phyloP scores from a whole-genome alignment of 2,329 filamentous ascomycete genomes.

The Blastomyces emzantsi region DNA sequence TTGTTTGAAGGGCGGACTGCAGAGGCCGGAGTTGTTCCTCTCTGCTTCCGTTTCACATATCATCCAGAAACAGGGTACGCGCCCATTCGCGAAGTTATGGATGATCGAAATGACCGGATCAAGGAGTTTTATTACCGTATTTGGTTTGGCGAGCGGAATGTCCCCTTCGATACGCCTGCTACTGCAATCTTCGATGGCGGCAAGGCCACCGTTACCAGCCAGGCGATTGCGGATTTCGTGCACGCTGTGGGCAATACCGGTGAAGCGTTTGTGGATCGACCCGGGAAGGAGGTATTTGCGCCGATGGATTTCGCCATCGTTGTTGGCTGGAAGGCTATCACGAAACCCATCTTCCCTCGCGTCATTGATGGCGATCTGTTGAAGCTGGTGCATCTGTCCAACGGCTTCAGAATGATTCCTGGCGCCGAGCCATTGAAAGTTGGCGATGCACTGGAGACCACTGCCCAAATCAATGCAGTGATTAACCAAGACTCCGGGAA shows the following conservation, averaged over 20 bases:
- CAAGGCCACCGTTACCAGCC: conserved; percentile 72
- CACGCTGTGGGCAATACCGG: conserved; percentile 97
- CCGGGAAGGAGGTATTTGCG: conserved; percentile 85
- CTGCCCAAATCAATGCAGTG: conserved; percentile 92
- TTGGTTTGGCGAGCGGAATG: conserved; percentile 83
- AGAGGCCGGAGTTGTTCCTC: conserved; percentile 67
- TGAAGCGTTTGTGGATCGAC: conserved; percentile 92
- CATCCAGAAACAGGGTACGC: conserved; percentile 93
- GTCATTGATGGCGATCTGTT: conserved; percentile 93
- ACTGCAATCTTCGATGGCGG: conserved; percentile 87
- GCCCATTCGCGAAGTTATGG: conserved; percentile 96
- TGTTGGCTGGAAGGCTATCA: conserved; percentile 98
- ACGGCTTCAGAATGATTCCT: conserved; percentile 96
- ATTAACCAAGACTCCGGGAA: conserved; percentile 98
- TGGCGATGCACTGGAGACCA: conserved; percentile 85
- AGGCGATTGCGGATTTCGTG: conserved; percentile 98
- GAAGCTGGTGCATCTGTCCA: conserved; percentile 93
- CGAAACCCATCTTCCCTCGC: conserved; percentile 96
- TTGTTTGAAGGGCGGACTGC: conserved; percentile 91
- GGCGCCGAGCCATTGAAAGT: conserved; percentile 93
- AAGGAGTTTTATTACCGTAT: conserved; percentile 99
- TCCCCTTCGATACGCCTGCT: conserved; percentile 76
- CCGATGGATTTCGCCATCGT: conserved; percentile 99
- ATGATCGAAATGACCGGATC: conserved; percentile 90
- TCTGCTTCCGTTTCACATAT: conserved; percentile 85